Evolutionary conservation across 345 rosid species (phyloP).

Genomic region (Gossypium australe): DNA sequence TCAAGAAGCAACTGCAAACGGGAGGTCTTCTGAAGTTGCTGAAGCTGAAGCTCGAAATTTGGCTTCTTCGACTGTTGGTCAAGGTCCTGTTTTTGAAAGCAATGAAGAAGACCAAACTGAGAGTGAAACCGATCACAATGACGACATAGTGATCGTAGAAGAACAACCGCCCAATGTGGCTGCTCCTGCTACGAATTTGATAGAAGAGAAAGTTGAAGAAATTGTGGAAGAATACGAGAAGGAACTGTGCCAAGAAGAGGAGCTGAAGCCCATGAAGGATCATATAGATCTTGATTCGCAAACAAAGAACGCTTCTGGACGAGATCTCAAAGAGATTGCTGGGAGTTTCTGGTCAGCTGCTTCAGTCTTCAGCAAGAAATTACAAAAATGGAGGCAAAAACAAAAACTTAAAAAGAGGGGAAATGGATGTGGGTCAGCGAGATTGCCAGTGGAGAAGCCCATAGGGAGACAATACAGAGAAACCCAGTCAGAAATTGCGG

Average conservation of each 20-base stretch:
- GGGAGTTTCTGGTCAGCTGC: slow-evolving; percentile 99
- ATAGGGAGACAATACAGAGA: slow-evolving; percentile 84
- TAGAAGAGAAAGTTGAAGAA: slow-evolving; percentile 36
- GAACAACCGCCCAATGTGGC: slow-evolving; percentile 38
- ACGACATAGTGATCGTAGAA: slow-evolving; percentile 32
- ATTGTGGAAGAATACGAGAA: slow-evolving; percentile 31
- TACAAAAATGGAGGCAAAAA: slow-evolving; percentile 92
- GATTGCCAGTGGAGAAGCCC: slow-evolving; percentile 94
- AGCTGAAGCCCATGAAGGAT: slow-evolving; percentile 77
- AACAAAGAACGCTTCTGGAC: slow-evolving; percentile 61
- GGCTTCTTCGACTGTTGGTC: slow-evolving; percentile 25
- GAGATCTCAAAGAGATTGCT: slow-evolving; percentile 68
- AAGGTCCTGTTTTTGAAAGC: slow-evolving; percentile 43
- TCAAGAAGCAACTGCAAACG: slow-evolving; percentile 27
- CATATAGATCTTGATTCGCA: slow-evolving; percentile 87
- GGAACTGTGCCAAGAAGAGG: slow-evolving; percentile 39
- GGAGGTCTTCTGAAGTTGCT: slow-evolving; percentile 22
- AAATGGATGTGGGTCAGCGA: slow-evolving; percentile 62
- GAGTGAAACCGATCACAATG: slow-evolving; percentile 31
- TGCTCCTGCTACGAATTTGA: slow-evolving; percentile 32
- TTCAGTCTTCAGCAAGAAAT: slow-evolving; percentile 92
- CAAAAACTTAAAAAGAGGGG: slow-evolving; percentile 84
- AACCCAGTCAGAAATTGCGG: slow-evolving; percentile 96
- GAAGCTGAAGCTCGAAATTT: slow-evolving; percentile 38
- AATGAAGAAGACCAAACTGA: slow-evolving; percentile 49